Evolutionary conservation across 1,139 yeast species (phyloP).

Genomic region (Debaryomyces sp.): DNA sequence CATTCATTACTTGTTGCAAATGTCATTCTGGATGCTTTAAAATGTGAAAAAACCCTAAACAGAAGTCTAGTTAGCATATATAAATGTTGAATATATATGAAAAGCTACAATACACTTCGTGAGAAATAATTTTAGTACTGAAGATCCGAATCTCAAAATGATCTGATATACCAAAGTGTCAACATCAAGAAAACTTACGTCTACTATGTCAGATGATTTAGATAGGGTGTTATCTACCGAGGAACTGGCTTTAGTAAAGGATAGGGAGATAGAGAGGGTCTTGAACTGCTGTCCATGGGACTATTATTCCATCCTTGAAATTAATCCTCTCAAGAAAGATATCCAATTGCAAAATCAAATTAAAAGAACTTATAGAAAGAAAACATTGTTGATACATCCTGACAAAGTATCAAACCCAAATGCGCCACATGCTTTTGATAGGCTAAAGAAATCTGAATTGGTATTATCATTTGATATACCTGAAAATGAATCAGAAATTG

Average conservation of each 20-base stretch:
- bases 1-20: constrained; percentile 19
- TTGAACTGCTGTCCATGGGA: constrained; percentile 51
- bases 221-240: constrained; percentile 38
- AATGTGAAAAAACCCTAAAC: background rate
- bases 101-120: background rate
- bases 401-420: constrained; percentile 58
- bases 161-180: background rate
- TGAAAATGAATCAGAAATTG: constrained; percentile 17
- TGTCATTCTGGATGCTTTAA: constrained; percentile 1
- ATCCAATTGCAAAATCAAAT: constrained; percentile 37
- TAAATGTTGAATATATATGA: background rate
- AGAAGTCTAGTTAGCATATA: background rate
- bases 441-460: constrained; percentile 42
- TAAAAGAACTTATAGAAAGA: constrained; percentile 54
- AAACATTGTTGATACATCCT: constrained; percentile 69
- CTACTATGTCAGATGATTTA: constrained; percentile 26
- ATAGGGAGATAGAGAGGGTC: constrained; percentile 59
- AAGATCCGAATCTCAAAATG: background rate
- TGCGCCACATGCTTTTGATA: constrained; percentile 68
- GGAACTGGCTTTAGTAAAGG: constrained; percentile 43
- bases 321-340: constrained; percentile 40
- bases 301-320: constrained; percentile 56
- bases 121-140: background rate
- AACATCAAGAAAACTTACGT: background rate
- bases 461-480: constrained; percentile 21